Evolutionary conservation across 1,284 basidiomycete genomes (phyloP).

Genomic region (Rhodotorula glutinis): DNA sequence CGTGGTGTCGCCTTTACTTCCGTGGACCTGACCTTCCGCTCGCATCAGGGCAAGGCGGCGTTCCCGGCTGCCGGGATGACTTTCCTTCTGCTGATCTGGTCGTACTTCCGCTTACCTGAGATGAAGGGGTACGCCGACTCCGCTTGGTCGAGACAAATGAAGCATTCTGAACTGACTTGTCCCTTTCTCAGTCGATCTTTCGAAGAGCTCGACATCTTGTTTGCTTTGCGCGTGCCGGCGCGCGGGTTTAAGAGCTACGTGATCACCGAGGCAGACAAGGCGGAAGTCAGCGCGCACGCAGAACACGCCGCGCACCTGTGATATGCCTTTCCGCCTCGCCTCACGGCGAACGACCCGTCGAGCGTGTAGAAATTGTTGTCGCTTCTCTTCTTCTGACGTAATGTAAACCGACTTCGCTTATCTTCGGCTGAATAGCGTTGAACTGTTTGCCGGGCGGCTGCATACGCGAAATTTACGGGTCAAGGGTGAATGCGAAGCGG

Average conservation of each 20-base stretch:
- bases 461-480: no score
- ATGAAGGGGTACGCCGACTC: conserved; percentile 44
- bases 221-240: neutral
- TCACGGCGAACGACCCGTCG: no score
- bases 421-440: no score
- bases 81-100: conserved; percentile 45
- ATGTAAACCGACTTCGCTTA: no score
- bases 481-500: no score
- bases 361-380: no score
- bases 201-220: conserved; percentile 6
- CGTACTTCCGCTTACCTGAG: conserved; percentile 48
- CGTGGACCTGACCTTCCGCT: no score
- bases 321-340: no score
- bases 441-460: no score
- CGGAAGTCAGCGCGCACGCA: neutral
- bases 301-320: neutral
- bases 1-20: neutral
- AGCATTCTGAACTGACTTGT: neutral
- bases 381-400: no score
- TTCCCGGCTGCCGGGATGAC: neutral
- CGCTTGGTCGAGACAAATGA: neutral
- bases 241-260: neutral
- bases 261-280: conserved; percentile 6
- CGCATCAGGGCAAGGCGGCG: conserved; percentile 40
- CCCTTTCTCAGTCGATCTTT: neutral